Evolutionary conservation across 2,329 filamentous ascomycete species (phyloP), one percentile per base, ranked within the genome.

Genomic region (Exophiala aquamarina): DNA sequence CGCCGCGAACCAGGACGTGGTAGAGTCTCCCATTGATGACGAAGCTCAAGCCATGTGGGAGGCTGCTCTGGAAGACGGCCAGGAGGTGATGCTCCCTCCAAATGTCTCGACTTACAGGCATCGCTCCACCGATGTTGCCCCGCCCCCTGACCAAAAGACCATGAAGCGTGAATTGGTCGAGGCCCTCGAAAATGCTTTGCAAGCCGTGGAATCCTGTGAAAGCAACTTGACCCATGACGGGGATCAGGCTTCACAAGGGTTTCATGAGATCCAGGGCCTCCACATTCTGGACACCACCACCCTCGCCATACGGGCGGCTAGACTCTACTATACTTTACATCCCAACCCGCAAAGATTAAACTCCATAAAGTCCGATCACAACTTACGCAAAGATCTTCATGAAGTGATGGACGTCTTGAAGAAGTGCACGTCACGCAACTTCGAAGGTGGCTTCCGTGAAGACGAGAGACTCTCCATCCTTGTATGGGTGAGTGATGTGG

Each of bases 31-130:
- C 10, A 70, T 76, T 23, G 72, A 74, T 46, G 74, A 77, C n/a
- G 70, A 74, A 18, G 72, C 73, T 7, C 63, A 65, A 29, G 39
- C 56, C 11, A 35, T 57, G 38, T 59, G 54, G 54, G 63, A 68
- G 52, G 67, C 63, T 39, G 80, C 83, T 43, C 79, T 81, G 61
- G 79, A 81, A 23, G 81, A 85, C 49, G 75, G 76, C 15, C 87
- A 89, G 49, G 79, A 82, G 21, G 79, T 85, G 51, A 92, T 98
- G 82, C 82, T 96, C 3, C 92, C 93, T n/a, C 93, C 93, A 0
- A 98, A 93, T 0, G 89, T 92, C 32, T 96, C 91, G 76, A 98
- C 93, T 3, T 98, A 97, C 68, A 90, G 88, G 57, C 83, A 90
- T 61, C 85, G 87, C 58, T 85, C 89, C 50, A 88, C 90, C 60